phyloP scores from a whole-genome alignment of 805 yeast species.

The Teunomyces kruisii region DNA sequence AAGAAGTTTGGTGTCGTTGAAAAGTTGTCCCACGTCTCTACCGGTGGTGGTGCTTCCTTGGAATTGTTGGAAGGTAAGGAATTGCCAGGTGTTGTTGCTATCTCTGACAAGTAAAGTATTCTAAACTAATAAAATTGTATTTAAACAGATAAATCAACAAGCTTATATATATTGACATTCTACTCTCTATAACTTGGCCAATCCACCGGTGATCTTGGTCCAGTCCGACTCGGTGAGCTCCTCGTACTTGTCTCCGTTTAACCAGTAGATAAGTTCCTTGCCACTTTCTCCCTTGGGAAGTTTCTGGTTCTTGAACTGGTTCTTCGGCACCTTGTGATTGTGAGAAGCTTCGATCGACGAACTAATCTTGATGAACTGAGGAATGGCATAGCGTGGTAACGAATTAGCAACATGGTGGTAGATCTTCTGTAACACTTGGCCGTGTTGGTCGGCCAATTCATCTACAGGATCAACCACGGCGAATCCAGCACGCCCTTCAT shows the following conservation, averaged over 20 bases:
- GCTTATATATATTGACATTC: slow-evolving; percentile 3
- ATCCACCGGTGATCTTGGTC: slow-evolving; percentile 40
- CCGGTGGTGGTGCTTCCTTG: slow-evolving; percentile 99
- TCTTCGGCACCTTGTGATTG: slow-evolving; percentile 80
- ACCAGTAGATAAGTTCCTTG: slow-evolving; percentile 67
- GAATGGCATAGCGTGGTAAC: slow-evolving; percentile 84
- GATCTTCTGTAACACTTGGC: slow-evolving; percentile 30
- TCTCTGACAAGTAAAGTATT: slow-evolving; percentile 56
- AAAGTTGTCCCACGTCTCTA: slow-evolving; percentile 95
- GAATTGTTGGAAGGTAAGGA: slow-evolving; percentile 98
- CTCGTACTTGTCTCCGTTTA: slow-evolving; percentile 56
- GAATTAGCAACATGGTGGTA: slow-evolving; percentile 31
- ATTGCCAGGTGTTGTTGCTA: slow-evolving; percentile 95
- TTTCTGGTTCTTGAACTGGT: slow-evolving; percentile 62
- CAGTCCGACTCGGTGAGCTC: slow-evolving; percentile 59
- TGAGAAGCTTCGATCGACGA: slow-evolving; percentile 61
- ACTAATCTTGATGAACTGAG: slow-evolving; percentile 74
- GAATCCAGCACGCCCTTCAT: slow-evolving; percentile 94
- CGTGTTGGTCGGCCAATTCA: slow-evolving; percentile 33
- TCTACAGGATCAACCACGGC: slow-evolving; percentile 65
- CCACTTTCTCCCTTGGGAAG: slow-evolving; percentile 67
- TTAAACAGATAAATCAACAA: neutral
- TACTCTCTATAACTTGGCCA: slow-evolving; percentile 32
- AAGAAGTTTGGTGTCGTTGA: slow-evolving; percentile 97
- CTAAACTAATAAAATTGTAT: neutral